Base-by-base conservation (phyloP, 2,329 filamentous ascomycete genomes). In the Conoideocrella luteorostrata region DNA sequence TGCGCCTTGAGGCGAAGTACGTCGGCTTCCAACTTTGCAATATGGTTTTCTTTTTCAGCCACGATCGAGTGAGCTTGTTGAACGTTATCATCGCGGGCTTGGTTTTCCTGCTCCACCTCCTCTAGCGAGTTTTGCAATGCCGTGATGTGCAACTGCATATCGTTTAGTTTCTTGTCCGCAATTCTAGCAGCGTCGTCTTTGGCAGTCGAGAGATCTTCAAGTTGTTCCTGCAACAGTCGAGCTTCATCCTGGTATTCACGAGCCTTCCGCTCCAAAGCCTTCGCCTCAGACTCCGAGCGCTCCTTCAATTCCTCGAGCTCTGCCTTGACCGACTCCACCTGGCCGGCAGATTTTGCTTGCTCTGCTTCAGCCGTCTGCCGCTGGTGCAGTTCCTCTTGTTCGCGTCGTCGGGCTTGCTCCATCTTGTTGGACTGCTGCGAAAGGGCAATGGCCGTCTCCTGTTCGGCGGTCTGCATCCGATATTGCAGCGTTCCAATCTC, bases 401-500 rank as follows among this genome's bases (percentile, higher is more conserved):
- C 85, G 50, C 84, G 86, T 38, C 82, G 75, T 52, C 87, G 82
- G 2, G 84, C 75, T 44, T 95, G 88, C 49, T 91, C 81, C 18
- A 95, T 64, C 56, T 95, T 91, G 55, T 87, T 86, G 51, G 88
- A 84, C 54, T 93, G 86, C 49, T 88, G 82, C 13, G 95, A 72
- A 9, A 80, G 75, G 38, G 82, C 72, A 55, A 96, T 77, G 46
- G 95, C 88, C 54, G 86, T 84, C 58, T 97, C 91, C 54, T 95
- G 88, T 56, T 91, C 90, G 42, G 87, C 70, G 15, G 86, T 91
- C 56, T 89, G 86, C 52, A 95, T 75, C 46, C 91, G 88, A 67
- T 96, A 98, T 49, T 83, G 84, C 40, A 96, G 70, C 0, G 88
- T 87, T 49, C 90, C 93, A 33, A 97, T 72, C 64, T 96, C 88